These are phyloP conservation scores for Detonula confervacea DNA, from an alignment of 352 stramenopile species.

Conservation along the genomic window DNA sequence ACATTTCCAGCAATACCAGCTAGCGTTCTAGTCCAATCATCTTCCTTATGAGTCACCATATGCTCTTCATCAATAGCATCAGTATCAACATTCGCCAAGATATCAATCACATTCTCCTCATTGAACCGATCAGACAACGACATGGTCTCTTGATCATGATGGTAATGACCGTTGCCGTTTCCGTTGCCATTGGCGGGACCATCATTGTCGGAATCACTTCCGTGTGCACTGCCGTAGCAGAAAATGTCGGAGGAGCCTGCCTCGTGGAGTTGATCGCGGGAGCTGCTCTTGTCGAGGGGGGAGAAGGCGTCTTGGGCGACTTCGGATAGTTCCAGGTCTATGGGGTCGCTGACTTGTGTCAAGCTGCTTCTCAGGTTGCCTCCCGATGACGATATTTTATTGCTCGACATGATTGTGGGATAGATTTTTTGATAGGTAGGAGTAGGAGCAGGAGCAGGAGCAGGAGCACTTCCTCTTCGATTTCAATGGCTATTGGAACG, in stretches of 20 bases:
- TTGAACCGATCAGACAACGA: too few relatives aligned
- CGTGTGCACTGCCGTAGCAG: neutral
- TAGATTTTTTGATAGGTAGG: too few relatives aligned
- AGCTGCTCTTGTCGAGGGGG: neutral
- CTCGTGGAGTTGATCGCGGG: neutral
- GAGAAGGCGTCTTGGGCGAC: neutral
- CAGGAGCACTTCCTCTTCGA: too few relatives aligned
- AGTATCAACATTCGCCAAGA: conserved; percentile 24
- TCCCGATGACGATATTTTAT: neutral
- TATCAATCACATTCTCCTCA: conserved; percentile 23
- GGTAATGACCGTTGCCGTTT: too few relatives aligned
- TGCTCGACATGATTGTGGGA: neutral
- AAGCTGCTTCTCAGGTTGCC: conserved; percentile 1
- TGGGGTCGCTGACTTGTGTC: neutral
- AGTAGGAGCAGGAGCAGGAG: too few relatives aligned
- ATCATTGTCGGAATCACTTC: neutral
- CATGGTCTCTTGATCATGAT: too few relatives aligned
- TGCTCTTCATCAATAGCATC: conserved; percentile 8
- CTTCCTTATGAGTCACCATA: conserved; percentile 17
- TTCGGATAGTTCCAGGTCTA: conserved; percentile 9
- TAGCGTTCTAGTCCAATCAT: conserved; percentile 24
- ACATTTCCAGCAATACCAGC: conserved; percentile 54
- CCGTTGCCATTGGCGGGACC: neutral
- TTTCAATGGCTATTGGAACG: too few relatives aligned
- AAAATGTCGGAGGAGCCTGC: neutral